A percentile compares a stretch with the other conserved stretches of the same genome.
These are phyloP conservation scores for Puccinia hordei DNA, from an alignment of 1,284 basidiomycete genomes.

Conservation along the genomic window DNA sequence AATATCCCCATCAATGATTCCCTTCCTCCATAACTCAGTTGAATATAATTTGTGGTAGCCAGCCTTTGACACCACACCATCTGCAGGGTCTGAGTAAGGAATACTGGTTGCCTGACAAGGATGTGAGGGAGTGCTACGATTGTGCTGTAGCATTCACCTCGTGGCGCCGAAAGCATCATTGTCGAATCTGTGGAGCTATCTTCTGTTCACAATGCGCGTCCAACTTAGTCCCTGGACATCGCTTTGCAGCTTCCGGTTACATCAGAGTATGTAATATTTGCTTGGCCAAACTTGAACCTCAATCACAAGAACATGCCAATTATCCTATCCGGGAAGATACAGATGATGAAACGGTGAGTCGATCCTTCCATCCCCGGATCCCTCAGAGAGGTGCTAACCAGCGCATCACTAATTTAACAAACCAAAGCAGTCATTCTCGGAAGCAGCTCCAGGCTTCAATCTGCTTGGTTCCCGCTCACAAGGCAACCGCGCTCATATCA, in stretches of 20 bases:
- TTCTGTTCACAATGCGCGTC: constrained; percentile 59
- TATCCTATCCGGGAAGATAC: constrained; percentile 23
- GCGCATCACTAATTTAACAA: neutral
- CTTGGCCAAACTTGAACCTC: constrained; percentile 55
- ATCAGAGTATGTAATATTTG: constrained; percentile 59
- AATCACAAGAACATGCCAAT: constrained; percentile 24
- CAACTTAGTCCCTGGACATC: constrained; percentile 58
- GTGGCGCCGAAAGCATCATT: constrained; percentile 91
- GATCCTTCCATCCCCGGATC: neutral
- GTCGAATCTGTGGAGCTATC: constrained; percentile 75
- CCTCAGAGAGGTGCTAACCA: neutral
- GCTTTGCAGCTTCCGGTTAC: constrained; percentile 56
- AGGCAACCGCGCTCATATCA: neutral
- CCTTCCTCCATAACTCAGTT: neutral
- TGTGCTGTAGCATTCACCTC: constrained; percentile 87
- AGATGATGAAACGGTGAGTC: constrained; percentile 43
- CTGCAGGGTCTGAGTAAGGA: constrained; percentile 73
- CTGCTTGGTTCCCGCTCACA: constrained; percentile 37
- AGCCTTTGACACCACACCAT: constrained; percentile 52
- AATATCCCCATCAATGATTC: neutral
- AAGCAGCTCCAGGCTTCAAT: constrained; percentile 33
- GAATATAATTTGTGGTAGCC: neutral
- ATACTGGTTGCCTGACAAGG: constrained; percentile 98
- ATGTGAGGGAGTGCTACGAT: constrained; percentile 91
- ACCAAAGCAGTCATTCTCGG: constrained; percentile 26